phyloP scores from a whole-genome alignment of 345 rosid species.

The Gossypium thurberi region DNA sequence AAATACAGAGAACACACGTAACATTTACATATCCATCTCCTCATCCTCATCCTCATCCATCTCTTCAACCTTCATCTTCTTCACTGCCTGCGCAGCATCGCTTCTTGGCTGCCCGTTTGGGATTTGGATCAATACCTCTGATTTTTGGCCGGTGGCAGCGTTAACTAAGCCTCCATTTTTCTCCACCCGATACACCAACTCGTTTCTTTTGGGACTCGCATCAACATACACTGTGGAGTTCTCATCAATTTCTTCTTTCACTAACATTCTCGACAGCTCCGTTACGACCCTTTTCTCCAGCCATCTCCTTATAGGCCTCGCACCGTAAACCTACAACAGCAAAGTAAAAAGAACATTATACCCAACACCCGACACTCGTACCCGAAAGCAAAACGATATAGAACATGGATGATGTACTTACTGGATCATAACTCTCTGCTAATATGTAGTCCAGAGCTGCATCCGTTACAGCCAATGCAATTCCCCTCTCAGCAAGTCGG shows the following conservation, averaged over 20 bases:
- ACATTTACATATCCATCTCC: conserved; percentile 30
- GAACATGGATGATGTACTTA: conserved; percentile 23
- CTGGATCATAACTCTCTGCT: conserved; percentile 83
- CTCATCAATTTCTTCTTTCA: conserved; percentile 79
- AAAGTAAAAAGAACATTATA: too few relatives aligned
- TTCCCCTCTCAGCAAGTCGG: conserved; percentile 75
- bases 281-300: conserved; percentile 90
- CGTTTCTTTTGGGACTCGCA: conserved; percentile 31
- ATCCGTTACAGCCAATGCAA: conserved; percentile 80
- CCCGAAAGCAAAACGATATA: too few relatives aligned
- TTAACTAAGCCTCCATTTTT: conserved; percentile 76
- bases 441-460: conserved; percentile 65
- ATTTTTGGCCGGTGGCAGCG: conserved; percentile 62
- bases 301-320: conserved; percentile 92
- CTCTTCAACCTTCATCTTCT: conserved; percentile 84
- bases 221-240: conserved; percentile 78
- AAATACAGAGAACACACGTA: too few relatives aligned
- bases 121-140: conserved; percentile 58
- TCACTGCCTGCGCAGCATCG: conserved; percentile 73
- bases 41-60: conserved; percentile 41
- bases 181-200: conserved; percentile 54
- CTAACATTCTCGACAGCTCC: conserved; percentile 67
- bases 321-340: conserved; percentile 51
- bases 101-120: conserved; percentile 29
- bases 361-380: too few relatives aligned